Evolutionary conservation across 352 stramenopile genomes (phyloP).

Genomic region (Globisporangium parvum): DNA sequence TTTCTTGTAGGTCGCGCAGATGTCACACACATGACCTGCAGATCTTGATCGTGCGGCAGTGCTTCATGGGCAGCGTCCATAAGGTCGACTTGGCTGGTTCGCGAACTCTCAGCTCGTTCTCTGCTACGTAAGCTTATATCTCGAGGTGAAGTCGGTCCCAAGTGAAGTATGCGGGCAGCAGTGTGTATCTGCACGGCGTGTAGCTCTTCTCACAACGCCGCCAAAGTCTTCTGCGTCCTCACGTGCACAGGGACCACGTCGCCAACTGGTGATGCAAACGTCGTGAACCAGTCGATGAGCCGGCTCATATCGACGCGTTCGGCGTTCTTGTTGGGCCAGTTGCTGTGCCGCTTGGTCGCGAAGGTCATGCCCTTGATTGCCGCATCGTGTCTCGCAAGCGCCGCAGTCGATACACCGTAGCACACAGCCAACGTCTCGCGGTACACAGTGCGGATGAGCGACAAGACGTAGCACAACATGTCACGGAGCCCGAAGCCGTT

Average conservation of each 20-base stretch:
- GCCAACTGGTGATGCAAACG: neutral
- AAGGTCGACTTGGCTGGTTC: neutral
- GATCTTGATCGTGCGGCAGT: neutral
- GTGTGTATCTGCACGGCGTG: neutral
- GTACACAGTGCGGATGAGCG: neutral
- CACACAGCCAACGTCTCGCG: neutral
- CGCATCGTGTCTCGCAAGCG: neutral
- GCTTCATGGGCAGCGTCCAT: too few relatives aligned
- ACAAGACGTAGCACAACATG: neutral
- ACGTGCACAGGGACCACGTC: neutral
- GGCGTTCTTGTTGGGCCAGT: neutral
- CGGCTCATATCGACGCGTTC: neutral
- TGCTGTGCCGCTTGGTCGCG: neutral
- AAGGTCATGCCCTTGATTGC: neutral
- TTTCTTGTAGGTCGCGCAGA: neutral
- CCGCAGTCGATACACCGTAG: neutral
- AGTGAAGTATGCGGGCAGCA: conserved; percentile 11
- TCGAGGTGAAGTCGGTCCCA: conserved; percentile 12
- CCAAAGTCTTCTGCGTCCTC: neutral
- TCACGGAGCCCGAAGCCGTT: neutral
- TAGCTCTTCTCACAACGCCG: neutral
- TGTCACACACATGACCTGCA: neutral
- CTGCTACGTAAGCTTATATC: conserved; percentile 5
- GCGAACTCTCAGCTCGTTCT: conserved; percentile 14
- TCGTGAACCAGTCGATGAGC: neutral